Evolutionary conservation across 768 basidiomycete genomes (phyloP).

Genomic region (Rhodotorula diobovata): DNA sequence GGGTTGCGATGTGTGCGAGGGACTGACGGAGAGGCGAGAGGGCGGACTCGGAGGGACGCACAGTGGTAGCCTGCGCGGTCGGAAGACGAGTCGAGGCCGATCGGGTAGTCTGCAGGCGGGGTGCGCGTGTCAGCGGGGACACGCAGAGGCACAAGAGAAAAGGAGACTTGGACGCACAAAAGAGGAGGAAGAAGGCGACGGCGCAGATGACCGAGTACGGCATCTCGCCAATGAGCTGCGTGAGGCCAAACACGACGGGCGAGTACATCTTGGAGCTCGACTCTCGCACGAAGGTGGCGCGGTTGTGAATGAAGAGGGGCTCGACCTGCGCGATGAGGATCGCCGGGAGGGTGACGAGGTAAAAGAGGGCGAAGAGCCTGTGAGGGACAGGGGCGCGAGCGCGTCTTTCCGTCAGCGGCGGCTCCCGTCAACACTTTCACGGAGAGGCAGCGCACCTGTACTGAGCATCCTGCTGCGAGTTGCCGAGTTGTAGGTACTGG

Average conservation of each 20-base stretch:
- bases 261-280: slow-evolving; percentile 81
- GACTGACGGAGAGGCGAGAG: too few relatives aligned
- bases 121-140: not conserved
- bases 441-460: too few relatives aligned
- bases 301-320: slow-evolving; percentile 64
- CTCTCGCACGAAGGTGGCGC: slow-evolving; percentile 51
- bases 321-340: slow-evolving; percentile 74
- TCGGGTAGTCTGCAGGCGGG: slow-evolving; percentile 37
- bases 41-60: slow-evolving; percentile 53
- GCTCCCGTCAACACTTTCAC: too few relatives aligned
- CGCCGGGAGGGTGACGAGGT: slow-evolving; percentile 52
- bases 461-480: slow-evolving; percentile 53
- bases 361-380: slow-evolving; percentile 64
- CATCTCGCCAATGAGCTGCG: slow-evolving; percentile 74
- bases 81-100: slow-evolving; percentile 45
- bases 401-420: too few relatives aligned
- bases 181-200: slow-evolving; percentile 65
- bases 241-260: slow-evolving; percentile 74
- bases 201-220: slow-evolving; percentile 70
- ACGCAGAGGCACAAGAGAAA: not conserved
- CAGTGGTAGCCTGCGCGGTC: slow-evolving; percentile 47
- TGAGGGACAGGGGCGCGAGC: too few relatives aligned
- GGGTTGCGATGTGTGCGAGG: not conserved
- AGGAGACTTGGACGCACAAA: slow-evolving; percentile 10
- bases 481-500: slow-evolving; percentile 66